phyloP scores from a whole-genome alignment of 192 early-diverging fungal species.

The Coemansia sp. region DNA sequence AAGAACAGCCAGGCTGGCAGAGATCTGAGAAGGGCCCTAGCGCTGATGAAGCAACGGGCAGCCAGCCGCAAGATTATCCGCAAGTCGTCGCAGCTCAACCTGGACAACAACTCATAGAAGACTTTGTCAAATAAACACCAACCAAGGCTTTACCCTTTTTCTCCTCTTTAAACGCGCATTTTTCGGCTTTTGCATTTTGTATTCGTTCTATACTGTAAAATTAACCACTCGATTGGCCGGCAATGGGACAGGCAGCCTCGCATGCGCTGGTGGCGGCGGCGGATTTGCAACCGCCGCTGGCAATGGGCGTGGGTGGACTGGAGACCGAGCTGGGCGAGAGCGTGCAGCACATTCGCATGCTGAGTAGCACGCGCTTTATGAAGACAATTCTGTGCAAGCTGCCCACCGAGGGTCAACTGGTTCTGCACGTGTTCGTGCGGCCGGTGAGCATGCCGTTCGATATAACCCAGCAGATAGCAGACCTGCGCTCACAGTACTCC shows the following conservation, averaged over 20 bases:
- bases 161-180: neutral
- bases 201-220: neutral
- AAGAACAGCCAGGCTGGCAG: too few relatives aligned
- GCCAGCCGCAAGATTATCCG: too few relatives aligned
- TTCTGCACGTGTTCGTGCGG: constrained; percentile 92
- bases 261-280: constrained; percentile 47
- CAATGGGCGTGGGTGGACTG: constrained; percentile 43
- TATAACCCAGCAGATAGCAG: constrained; percentile 24
- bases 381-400: constrained; percentile 83
- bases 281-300: constrained; percentile 46
- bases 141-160: neutral
- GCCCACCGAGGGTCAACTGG: constrained; percentile 74
- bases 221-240: neutral
- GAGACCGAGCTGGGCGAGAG: constrained; percentile 44
- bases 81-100: too few relatives aligned
- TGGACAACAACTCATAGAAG: too few relatives aligned
- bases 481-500: constrained; percentile 25
- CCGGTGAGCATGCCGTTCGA: constrained; percentile 59
- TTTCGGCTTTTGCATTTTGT: neutral
- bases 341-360: constrained; percentile 47
- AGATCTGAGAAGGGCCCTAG: too few relatives aligned
- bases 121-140: too few relatives aligned
- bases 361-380: constrained; percentile 90
- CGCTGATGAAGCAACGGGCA: too few relatives aligned
- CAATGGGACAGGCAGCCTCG: constrained; percentile 46